Evolutionary conservation across 306 rosid genomes (phyloP).

Genomic region (Dalbergia cochinchinensis): DNA sequence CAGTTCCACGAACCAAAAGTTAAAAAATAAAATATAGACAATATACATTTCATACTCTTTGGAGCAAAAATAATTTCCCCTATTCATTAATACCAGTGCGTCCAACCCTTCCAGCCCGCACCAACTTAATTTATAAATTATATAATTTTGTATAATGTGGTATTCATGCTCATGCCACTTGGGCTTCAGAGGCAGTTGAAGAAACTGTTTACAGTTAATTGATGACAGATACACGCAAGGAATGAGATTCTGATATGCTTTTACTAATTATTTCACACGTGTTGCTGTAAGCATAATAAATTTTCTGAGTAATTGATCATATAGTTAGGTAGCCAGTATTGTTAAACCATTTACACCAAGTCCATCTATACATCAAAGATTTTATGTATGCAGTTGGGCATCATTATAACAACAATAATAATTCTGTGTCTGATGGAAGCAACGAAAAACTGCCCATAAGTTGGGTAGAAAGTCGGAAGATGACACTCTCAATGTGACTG

Average conservation of each 20-base stretch:
- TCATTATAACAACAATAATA: neutral
- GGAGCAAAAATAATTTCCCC: no score
- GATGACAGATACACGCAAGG: neutral
- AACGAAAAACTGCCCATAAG: neutral
- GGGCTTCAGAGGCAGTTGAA: constrained; percentile 15
- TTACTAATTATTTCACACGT: constrained; percentile 22
- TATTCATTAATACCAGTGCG: neutral
- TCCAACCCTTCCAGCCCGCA: neutral
- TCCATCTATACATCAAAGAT: neutral
- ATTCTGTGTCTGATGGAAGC: neutral
- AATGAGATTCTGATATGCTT: constrained; percentile 19
- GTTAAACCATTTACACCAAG: neutral
- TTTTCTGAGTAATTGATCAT: neutral
- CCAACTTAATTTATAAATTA: neutral
- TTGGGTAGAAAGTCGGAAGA: neutral
- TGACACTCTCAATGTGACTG: neutral
- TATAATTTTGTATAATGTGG: neutral
- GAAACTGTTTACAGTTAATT: neutral
- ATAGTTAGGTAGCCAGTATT: neutral
- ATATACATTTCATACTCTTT: neutral
- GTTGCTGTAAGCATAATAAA: neutral
- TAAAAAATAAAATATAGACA: no score
- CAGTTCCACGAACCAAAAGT: neutral
- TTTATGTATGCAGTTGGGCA: neutral
- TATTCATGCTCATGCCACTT: constrained; percentile 13